Base-by-base conservation (phyloP, 2,329 filamentous ascomycete species). In the Fusarium sp. region DNA sequence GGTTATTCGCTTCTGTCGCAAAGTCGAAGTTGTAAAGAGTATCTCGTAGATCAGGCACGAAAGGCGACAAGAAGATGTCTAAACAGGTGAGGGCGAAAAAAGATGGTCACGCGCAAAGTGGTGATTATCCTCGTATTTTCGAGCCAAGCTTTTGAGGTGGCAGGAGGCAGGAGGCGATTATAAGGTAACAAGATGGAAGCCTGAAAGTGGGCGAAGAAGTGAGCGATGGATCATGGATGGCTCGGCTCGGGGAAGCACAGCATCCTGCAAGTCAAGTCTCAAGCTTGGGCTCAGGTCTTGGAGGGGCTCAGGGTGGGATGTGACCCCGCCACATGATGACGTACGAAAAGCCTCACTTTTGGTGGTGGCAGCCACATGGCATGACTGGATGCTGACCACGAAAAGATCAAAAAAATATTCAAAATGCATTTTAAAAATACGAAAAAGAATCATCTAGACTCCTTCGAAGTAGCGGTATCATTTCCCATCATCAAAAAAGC, bases 311-410 rank as follows among this genome's bases (percentile, higher is more conserved):
- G 60, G 60, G 59, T 50, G 39, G 39, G 35, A 37, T 24, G 9
- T 8, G 41, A 65, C 73, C 70, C 70, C 70, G 73, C 72, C 60
- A 58, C 24, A 45, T 43, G 35, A 76, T 76, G 73, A 76, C 73
- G 73, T 76, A 75, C n/a, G 24, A 61, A 69, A 66, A 62, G 63
- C 61, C 43, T 74, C 37, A 67, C 52, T 65, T 52, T 45, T 48
- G 57, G 16, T 50, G 14, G 11, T 27, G n/a, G 24, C 16, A 37
- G 43, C 8, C 20, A 22, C 24, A 56, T 58, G 56, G n/a, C 31
- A 39, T 39, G 20, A 43, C 8, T 20, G n/a, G 45, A 8, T 18
- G 27, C 13, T 11, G 35, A 59, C 10, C 10, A 18, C 3, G 2
- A 35, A 18, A n/a, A 20, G 6, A 24, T 10, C 9, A 0, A 18